These are phyloP conservation scores for Neurospora sp. DNA, from an alignment of 495 filamentous ascomycete species.

Conservation along the genomic window DNA sequence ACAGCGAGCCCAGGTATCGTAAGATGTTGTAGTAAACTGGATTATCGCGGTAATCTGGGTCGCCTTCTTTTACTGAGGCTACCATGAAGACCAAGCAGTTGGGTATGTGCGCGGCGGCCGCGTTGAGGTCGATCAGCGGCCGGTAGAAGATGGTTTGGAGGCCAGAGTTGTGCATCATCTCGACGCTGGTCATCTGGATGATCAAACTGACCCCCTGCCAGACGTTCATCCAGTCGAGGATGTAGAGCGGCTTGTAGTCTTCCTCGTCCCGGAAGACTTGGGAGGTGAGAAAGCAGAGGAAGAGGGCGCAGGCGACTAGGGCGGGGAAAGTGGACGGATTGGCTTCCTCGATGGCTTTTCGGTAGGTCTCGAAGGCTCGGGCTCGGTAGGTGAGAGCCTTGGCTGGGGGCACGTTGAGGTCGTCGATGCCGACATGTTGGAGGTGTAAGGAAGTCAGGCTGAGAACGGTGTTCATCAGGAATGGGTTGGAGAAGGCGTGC, in stretches of 20 bases:
- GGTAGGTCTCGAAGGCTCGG: conserved; percentile 33
- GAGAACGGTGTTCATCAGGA: conserved; percentile 41
- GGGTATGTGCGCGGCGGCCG: conserved; percentile 25
- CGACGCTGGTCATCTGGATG: conserved; percentile 20
- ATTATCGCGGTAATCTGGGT: conserved; percentile 16
- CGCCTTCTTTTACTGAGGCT: conserved; percentile 21
- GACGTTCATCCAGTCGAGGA: conserved; percentile 38
- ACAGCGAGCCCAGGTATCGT: conserved; percentile 34
- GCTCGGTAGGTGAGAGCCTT: conserved; percentile 28
- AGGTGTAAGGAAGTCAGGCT: conserved; percentile 37
- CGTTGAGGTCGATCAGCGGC: conserved; percentile 27
- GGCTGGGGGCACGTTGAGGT: conserved; percentile 6
- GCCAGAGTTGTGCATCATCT: conserved; percentile 18
- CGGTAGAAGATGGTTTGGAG: conserved; percentile 28
- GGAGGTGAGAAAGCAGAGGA: conserved; percentile 31
- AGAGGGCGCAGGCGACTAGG: conserved; percentile 30
- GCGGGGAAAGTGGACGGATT: conserved; percentile 29
- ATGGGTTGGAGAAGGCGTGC: conserved; percentile 36
- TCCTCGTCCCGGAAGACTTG: conserved; percentile 30
- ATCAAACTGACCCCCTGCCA: conserved; percentile 37
- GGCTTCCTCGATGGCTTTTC: conserved; percentile 31
- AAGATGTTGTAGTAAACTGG: conserved; percentile 28
- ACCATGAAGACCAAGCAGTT: conserved; percentile 36
- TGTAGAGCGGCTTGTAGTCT: conserved; percentile 24
- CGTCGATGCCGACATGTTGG: conserved; percentile 19